These are phyloP conservation scores for Aspergillus candidus DNA, from an alignment of 2,329 filamentous ascomycete species.

Conservation along the genomic window DNA sequence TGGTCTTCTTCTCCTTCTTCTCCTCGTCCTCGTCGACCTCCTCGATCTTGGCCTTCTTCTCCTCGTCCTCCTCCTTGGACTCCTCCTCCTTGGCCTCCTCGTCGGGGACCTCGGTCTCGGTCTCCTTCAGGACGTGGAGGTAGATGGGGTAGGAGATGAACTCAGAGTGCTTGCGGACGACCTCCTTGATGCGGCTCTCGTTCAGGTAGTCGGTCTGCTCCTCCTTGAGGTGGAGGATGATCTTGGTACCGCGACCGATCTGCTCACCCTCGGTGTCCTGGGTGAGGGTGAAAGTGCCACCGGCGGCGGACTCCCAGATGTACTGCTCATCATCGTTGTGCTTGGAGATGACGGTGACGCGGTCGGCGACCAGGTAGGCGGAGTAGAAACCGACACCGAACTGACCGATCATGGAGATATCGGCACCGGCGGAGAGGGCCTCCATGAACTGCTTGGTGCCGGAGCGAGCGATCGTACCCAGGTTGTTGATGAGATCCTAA, in stretches of 20 bases:
- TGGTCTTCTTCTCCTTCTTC: slow-evolving; percentile 95
- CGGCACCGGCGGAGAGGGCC: slow-evolving; percentile 93
- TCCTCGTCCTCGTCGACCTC: slow-evolving; percentile 80
- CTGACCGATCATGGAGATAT: slow-evolving; percentile 99
- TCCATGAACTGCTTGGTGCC: slow-evolving; percentile 99
- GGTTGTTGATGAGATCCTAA: slow-evolving; percentile 98
- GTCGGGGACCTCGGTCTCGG: slow-evolving; percentile 95
- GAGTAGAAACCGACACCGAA: slow-evolving; percentile 99
- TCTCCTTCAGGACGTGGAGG: slow-evolving; percentile 99
- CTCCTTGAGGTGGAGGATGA: slow-evolving; percentile 98
- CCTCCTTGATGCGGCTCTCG: slow-evolving; percentile 99
- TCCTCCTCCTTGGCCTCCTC: slow-evolving; percentile 77
- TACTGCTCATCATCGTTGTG: slow-evolving; percentile 99
- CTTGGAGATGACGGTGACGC: slow-evolving; percentile 92
- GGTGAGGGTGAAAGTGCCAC: slow-evolving; percentile 91
- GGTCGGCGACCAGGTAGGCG: slow-evolving; percentile 97
- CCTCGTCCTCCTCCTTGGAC: slow-evolving; percentile 64
- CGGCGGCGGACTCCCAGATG: slow-evolving; percentile 96
- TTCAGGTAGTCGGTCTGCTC: slow-evolving; percentile 98
- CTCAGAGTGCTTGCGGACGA: slow-evolving; percentile 99
- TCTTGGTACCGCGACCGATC: slow-evolving; percentile 92
- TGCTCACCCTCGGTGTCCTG: slow-evolving; percentile 86
- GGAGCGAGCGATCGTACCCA: slow-evolving; percentile 97
- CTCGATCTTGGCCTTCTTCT: slow-evolving; percentile 95
- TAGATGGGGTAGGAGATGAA: slow-evolving; percentile 99